Evolutionary conservation across 768 basidiomycete species (phyloP), one percentile per base, ranked within the genome.

Genomic region (Naganishia vishniacii): DNA sequence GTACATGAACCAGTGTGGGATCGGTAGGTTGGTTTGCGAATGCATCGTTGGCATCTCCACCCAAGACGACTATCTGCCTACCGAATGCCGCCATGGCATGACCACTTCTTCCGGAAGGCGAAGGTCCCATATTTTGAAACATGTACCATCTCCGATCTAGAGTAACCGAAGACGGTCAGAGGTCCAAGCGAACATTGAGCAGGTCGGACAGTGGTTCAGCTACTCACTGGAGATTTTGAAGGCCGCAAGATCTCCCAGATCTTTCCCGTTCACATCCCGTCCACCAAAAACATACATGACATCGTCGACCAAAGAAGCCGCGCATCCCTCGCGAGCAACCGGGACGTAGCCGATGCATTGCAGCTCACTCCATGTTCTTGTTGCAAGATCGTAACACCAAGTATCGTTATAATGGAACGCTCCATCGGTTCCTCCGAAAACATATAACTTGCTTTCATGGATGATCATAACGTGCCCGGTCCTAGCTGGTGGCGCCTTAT

Each of bases 81-180:
- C 89, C 91, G 32, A 70, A 71, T 73, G 88, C 86, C 13, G 90
- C 86, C 92, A 99, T 94, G n/a, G 94, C 89, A 78, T 99, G 95
- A 1, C 95, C 95, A 9, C 91, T 93, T 53, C 95, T 84, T 2
- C 91, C 89, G 42, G 82, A 86, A 0, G 95, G 95, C 16, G 90
- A 84, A 18, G 94, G 94, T 0, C 95, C 95, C 95, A 99, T 99
- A 74, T 97, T 95, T 78, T 97, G 92, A 81, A 99, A 99, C 91
- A 93, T 98, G 79, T 93, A 99, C 95, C 95, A 99, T 70, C 95
- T 83, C 73, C 91, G 89, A 78, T 92, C 94, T 97, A 74, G 31
- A 48, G 46, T 18, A 11, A 26, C n/a, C n/a, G 48, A 65, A 44
- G 29, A 58, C 68, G 53, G 68, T 59, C n/a, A n/a, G n/a, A n/a